Evolutionary conservation across 805 yeast genomes (phyloP), one percentile per base, ranked within the genome.

Genomic region (Candida anglica): DNA sequence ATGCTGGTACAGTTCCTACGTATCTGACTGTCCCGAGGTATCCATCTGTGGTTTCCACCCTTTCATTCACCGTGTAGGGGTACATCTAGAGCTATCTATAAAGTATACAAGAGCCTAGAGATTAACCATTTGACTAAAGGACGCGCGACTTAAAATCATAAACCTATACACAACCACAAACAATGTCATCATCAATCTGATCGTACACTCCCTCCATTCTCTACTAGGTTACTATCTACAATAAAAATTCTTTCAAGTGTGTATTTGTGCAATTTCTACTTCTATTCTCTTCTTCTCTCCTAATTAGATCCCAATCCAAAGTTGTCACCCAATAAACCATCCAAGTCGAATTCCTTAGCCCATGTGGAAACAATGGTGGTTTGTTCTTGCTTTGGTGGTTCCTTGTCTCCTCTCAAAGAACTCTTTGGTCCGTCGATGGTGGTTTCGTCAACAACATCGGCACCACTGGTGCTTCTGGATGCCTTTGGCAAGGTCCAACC

Each of bases 311-410:
- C 42, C 26, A 60, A 51, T 17, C 69, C 70, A 45, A 63, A 65
- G 40, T 63, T 60, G 38, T 63, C 71, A 28, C 66, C 60, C 52
- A 89, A 80, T 43, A 89, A 69, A 3, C 85, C 86, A 56, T 86
- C 96, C 47, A 93, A 69, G 60, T 88, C 96, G 56, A 93, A 89
- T 63, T 89, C 98, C 59, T 86, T 75, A 15, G 97, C 81, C 97
- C 98, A 93, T 47, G 77, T 74, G 11, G 72, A 63, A n/a, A 93
- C 98, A 50, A 93, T 75, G 9, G 86, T 79, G 22, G 91, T 83
- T 50, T 78, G 76, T 46, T 78, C 85, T 38, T 68, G 71, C 41
- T 70, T 71, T 22, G 69, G 65, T 6, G 68, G 76, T 52, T 66
- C 63, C 42, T 61, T 55, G 38, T 67, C 63, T 39, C 73, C 61